A percentile compares a stretch with the other conserved stretches of the same genome.
Conservation (phyloP, 1,139 yeast genomes). For the Yamadazyma taylorii region DNA sequence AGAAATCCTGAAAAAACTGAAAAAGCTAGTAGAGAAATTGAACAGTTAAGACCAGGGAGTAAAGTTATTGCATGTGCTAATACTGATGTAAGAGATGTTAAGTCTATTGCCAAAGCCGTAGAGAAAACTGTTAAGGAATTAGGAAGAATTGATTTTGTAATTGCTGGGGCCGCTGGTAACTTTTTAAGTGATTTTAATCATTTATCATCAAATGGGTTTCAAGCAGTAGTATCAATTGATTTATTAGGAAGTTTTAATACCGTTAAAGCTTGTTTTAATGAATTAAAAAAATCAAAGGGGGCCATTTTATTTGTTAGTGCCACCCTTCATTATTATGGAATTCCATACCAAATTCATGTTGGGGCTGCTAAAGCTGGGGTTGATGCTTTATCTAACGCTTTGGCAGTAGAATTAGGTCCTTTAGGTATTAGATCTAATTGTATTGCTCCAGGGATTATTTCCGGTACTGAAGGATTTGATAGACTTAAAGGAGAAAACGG, state of each 20-base stretch:
- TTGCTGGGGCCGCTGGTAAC: constrained; percentile 98
- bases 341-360: constrained; percentile 86
- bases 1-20: constrained; percentile 69
- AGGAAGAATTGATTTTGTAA: constrained; percentile 79
- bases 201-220: constrained; percentile 83
- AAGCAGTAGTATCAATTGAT: constrained; percentile 84
- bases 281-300: constrained; percentile 70
- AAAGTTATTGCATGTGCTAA: constrained; percentile 71
- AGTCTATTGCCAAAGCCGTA: constrained; percentile 62
- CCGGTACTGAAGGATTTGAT: constrained; percentile 78
- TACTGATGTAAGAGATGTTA: constrained; percentile 76
- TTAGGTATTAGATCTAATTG: constrained; percentile 79
- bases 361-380: constrained; percentile 97
- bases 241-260: constrained; percentile 87
- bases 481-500: constrained; percentile 38
- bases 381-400: constrained; percentile 80
- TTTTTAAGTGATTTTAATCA: constrained; percentile 79
- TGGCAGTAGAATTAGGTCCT: constrained; percentile 93
- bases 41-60: constrained; percentile 56
- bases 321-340: constrained; percentile 87
- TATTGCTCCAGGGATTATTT: constrained; percentile 90
- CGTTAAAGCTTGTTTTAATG: constrained; percentile 74
- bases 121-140: constrained; percentile 60
- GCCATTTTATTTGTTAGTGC: constrained; percentile 83
- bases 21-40: constrained; percentile 67